Evolutionary conservation across 208 protist species (phyloP), one percentile per base, ranked within the genome.

Genomic region (Trypanosoma platydactyli): DNA sequence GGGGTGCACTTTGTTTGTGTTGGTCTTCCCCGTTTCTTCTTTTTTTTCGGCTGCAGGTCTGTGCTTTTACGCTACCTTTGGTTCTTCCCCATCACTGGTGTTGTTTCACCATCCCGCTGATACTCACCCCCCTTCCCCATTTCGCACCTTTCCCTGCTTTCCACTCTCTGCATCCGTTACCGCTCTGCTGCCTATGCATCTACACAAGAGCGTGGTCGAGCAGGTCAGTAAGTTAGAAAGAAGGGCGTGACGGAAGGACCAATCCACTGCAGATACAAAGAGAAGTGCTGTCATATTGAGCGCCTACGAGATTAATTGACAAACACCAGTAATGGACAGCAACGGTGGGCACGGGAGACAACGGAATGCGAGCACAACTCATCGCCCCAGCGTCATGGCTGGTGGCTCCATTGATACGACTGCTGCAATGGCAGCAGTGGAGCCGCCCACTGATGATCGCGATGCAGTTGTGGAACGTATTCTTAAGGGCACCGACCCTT

Each of bases 401-500:
- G 45, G 51, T 1, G 57, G 48, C 5, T 74, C 77, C 24, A 20
- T 53, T 16, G 76, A 49, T 11, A 53, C 30, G 22, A 54, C 48
- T 15, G 48, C 40, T 0, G 38, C 77, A 5, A 77, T 65, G 35
- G 75, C 40, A 2, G 38, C 77, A 5, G 79, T 65, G 35, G 75
- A 77, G 30, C 62, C 68, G 0, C 64, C 38, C 12, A 67, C 93
- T 11, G 89, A 98, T 24, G 78, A 92, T 40, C 78, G 86, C 16
- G 69, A 83, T n/a, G 65, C 70, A 22, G 76, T 96, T 20, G 73
- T 96, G 46, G 96, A 98, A 67, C 86, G 91, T 68, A 95, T 98
- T 60, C 76, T 98, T 27, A 96, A 97, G 48, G 93, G 91, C 24
- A 91, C 83, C 13, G 97, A 99, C 64, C 96, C 96, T 1, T 81